These are phyloP conservation scores for Scortechinia acanthostroma DNA, from an alignment of 2,329 filamentous ascomycete species.

Conservation along the genomic window DNA sequence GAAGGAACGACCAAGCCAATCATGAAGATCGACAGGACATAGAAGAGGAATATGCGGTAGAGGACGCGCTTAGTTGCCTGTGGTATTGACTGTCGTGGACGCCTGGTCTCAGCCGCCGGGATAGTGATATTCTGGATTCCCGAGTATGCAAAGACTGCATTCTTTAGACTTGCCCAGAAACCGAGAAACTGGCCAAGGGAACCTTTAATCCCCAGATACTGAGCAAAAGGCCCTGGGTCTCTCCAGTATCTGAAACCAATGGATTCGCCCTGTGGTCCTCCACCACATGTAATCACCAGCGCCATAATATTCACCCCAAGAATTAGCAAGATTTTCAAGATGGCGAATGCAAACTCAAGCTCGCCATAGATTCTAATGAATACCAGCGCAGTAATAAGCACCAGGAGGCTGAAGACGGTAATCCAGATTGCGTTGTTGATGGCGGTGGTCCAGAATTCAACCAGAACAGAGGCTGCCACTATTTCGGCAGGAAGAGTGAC, in stretches of 20 bases:
- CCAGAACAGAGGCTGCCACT: conserved; percentile 46
- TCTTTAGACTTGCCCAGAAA: conserved; percentile 24
- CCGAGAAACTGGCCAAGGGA: conserved; percentile 39
- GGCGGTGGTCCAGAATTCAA: conserved; percentile 49
- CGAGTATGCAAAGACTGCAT: conserved; percentile 21
- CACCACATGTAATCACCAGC: not conserved
- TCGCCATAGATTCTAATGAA: conserved; percentile 12
- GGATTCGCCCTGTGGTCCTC: not conserved
- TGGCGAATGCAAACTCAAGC: not conserved
- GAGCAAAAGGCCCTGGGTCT: not conserved
- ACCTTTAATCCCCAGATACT: conserved; percentile 18
- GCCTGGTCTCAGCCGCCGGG: not conserved
- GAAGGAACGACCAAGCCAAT: conserved; percentile 12
- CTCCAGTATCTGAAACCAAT: not conserved
- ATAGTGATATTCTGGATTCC: not conserved
- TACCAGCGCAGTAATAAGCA: conserved; percentile 28
- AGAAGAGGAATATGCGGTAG: not conserved
- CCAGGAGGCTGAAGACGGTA: conserved; percentile 35
- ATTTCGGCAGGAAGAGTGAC: conserved; percentile 51
- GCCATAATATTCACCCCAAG: not conserved
- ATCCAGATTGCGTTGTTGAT: conserved; percentile 51
- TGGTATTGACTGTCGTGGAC: not conserved
- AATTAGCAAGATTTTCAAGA: not conserved
- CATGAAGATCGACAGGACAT: not conserved
- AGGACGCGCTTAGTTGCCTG: not conserved